phyloP scores from a whole-genome alignment of 768 basidiomycete species.

The Clitopilus hobsonii region DNA sequence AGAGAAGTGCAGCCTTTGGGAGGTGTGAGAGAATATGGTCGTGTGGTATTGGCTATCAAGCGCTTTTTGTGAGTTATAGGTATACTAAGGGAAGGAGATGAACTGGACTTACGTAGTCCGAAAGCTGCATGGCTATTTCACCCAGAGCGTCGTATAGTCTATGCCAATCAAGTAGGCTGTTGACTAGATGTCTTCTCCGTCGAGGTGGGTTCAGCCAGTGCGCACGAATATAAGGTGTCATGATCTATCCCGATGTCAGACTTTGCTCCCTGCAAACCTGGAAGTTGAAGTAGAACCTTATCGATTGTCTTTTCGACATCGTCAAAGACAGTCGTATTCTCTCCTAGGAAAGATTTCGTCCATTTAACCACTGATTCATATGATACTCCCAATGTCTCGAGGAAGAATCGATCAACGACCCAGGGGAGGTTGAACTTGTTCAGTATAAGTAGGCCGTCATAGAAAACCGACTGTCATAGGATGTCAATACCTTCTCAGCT shows the following conservation, averaged over 20 bases:
- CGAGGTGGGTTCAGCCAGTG: conserved; percentile 69
- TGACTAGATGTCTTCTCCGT: conserved; percentile 60
- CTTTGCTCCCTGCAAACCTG: conserved; percentile 1
- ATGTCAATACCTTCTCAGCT: conserved; percentile 5
- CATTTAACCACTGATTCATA: conserved; percentile 41
- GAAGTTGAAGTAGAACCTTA: conserved; percentile 38
- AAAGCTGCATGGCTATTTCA: conserved; percentile 25
- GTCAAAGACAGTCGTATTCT: conserved; percentile 30
- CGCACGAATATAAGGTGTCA: conserved; percentile 53
- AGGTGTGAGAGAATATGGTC: conserved; percentile 34
- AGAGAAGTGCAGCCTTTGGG: conserved; percentile 45
- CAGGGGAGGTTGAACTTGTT: conserved; percentile 46
- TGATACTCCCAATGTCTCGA: conserved; percentile 54
- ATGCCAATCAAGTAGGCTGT: conserved; percentile 65
- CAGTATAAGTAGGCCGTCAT: conserved; percentile 51
- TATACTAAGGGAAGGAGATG: conserved; percentile 1
- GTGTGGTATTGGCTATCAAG: conserved; percentile 23
- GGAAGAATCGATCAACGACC: conserved; percentile 60
- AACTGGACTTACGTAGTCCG: conserved; percentile 21
- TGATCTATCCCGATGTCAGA: too few species aligned
- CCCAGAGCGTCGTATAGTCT: conserved; percentile 45
- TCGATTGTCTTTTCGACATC: conserved; percentile 35
- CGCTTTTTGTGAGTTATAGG: background rate
- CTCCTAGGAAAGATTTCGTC: conserved; percentile 35
- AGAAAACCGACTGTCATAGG: conserved; percentile 46